Evolutionary conservation across 345 rosid species (phyloP).

Genomic region (Eucalyptus pauciflora): DNA sequence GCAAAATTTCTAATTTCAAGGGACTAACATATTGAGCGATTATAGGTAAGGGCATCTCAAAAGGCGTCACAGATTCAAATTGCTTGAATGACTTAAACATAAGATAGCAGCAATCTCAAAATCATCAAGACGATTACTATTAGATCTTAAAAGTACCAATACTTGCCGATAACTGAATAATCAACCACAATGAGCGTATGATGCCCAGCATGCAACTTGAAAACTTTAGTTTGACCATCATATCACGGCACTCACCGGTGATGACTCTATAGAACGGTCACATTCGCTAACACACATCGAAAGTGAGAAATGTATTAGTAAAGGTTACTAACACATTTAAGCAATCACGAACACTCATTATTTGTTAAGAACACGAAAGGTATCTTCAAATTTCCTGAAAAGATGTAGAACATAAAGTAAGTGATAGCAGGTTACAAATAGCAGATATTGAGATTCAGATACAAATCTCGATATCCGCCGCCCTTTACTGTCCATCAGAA

Average conservation of each 20-base stretch:
- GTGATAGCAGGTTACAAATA: neutral
- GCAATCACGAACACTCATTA: conserved; percentile 14
- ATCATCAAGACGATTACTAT: neutral
- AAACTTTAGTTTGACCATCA: neutral
- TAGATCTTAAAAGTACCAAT: neutral
- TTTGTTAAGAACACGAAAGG: conserved; percentile 79
- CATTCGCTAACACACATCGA: neutral
- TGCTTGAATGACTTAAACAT: neutral
- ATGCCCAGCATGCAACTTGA: neutral
- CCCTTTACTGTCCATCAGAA: neutral
- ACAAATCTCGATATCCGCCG: neutral
- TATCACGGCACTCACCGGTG: neutral
- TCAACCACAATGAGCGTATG: neutral
- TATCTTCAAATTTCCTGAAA: conserved; percentile 51
- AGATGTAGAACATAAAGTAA: neutral
- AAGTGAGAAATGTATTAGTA: neutral
- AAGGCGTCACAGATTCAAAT: neutral
- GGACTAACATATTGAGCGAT: neutral
- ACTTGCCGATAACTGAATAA: neutral
- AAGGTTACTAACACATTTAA: neutral
- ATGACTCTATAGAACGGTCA: neutral
- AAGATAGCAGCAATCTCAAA: neutral
- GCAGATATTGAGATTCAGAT: neutral
- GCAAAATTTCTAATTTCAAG: neutral
- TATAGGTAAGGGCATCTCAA: neutral